phyloP scores from a whole-genome alignment of 2,329 filamentous ascomycete species.

The Penicillium sp. region DNA sequence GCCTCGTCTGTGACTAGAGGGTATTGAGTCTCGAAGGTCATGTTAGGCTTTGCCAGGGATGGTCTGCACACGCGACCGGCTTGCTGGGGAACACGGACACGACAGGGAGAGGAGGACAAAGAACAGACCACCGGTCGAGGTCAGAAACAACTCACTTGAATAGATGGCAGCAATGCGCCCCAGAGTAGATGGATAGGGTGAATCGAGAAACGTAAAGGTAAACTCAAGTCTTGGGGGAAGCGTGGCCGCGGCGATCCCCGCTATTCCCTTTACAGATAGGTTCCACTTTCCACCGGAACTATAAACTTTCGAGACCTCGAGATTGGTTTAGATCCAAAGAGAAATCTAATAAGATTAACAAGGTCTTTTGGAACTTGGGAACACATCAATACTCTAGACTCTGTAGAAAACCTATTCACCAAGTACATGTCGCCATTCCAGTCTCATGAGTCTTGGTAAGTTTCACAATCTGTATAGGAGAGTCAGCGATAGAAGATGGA shows the following conservation, averaged over 20 bases:
- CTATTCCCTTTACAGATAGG: constrained; percentile 1
- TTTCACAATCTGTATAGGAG: too few species aligned
- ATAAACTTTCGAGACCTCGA: background rate
- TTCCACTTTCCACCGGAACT: background rate
- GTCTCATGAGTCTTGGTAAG: too few species aligned
- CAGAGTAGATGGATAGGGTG: background rate
- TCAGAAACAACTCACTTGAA: background rate
- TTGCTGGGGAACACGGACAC: background rate
- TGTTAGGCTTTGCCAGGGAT: constrained; percentile 14
- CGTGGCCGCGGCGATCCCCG: constrained; percentile 5
- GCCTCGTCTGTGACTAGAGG: constrained; percentile 2
- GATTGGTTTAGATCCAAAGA: too few species aligned
- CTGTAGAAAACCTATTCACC: too few species aligned
- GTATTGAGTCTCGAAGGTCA: background rate
- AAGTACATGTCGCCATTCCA: too few species aligned
- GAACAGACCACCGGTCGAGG: background rate
- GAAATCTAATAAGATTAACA: too few species aligned
- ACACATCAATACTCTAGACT: too few species aligned
- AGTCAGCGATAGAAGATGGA: too few species aligned
- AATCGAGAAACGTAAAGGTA: background rate
- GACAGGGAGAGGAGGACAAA: background rate
- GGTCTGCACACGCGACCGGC: constrained; percentile 17
- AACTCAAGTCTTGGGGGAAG: constrained; percentile 1
- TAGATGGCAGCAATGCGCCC: background rate
- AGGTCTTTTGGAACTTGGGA: too few species aligned